Evolutionary conservation across 495 filamentous ascomycete genomes (phyloP).

Genomic region (Recurvomyces mirabilis): DNA sequence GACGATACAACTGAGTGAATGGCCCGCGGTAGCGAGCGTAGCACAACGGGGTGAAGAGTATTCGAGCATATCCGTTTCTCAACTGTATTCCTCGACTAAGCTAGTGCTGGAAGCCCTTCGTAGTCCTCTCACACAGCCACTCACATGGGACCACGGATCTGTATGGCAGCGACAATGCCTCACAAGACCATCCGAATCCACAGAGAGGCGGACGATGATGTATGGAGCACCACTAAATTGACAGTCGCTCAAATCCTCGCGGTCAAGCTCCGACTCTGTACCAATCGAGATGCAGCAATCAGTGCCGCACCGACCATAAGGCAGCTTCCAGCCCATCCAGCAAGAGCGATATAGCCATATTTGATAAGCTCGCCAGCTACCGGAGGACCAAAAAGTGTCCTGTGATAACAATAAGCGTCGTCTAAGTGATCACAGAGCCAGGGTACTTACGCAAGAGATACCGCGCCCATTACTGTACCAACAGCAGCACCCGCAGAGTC

Average conservation of each 20-base stretch:
- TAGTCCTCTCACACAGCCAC: no score
- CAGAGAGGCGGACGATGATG: no score
- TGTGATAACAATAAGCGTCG: not conserved
- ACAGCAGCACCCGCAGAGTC: constrained; percentile 9
- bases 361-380: constrained; percentile 15
- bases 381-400: constrained; percentile 10
- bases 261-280: not conserved
- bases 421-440: not conserved
- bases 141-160: no score
- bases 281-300: constrained; percentile 5
- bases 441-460: constrained; percentile 4
- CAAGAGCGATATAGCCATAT: constrained; percentile 11
- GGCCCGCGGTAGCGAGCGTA: no score
- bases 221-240: no score
- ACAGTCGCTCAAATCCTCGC: constrained; percentile 3
- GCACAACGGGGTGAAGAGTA: no score
- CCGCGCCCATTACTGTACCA: constrained; percentile 1
- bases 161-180: no score
- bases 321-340: not conserved
- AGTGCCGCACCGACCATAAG: constrained; percentile 7
- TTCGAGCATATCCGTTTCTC: no score
- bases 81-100: no score
- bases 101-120: no score
- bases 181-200: no score
- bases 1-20: no score